Evolutionary conservation across 2,329 filamentous ascomycete species (phyloP).

Genomic region (Reticulascus tulasneorum): DNA sequence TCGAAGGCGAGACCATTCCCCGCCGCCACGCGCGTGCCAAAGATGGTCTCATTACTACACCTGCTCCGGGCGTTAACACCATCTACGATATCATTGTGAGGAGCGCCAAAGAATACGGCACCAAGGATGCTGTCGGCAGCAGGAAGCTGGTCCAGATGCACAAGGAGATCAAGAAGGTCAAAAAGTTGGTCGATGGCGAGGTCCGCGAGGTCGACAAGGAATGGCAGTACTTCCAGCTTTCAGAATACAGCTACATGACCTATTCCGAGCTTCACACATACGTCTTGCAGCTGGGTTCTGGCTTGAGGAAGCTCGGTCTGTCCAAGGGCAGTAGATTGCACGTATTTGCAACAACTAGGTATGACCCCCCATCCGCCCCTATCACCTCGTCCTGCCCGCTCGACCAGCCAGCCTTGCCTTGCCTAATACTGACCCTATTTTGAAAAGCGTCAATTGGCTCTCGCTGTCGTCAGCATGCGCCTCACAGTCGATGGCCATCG

Average conservation of each 20-base stretch:
- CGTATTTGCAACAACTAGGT: constrained; percentile 81
- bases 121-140: constrained; percentile 63
- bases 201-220: constrained; percentile 80
- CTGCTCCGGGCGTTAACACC: constrained; percentile 67
- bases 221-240: constrained; percentile 86
- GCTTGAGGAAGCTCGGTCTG: constrained; percentile 63
- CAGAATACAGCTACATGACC: constrained; percentile 69
- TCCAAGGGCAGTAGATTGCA: constrained; percentile 46
- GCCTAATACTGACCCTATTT: constrained; percentile 9
- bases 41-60: constrained; percentile 63
- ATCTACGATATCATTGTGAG: constrained; percentile 74
- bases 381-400: not conserved
- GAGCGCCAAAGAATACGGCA: constrained; percentile 59
- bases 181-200: constrained; percentile 81
- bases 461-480: constrained; percentile 71
- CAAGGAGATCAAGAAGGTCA: constrained; percentile 81
- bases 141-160: constrained; percentile 74
- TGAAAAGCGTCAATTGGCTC: constrained; percentile 71
- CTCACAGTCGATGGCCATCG: constrained; percentile 85
- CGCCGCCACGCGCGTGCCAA: constrained; percentile 69
- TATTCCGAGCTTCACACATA: constrained; percentile 75
- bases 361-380: constrained; percentile 20
- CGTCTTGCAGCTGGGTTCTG: constrained; percentile 66
- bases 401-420: not conserved
- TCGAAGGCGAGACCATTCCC: constrained; percentile 79